Percentiles rank a stretch among this genome's conserved stretches.
Conservation (phyloP, 225 moss, liverwort and hornwort species). For the Ulota crispa region DNA sequence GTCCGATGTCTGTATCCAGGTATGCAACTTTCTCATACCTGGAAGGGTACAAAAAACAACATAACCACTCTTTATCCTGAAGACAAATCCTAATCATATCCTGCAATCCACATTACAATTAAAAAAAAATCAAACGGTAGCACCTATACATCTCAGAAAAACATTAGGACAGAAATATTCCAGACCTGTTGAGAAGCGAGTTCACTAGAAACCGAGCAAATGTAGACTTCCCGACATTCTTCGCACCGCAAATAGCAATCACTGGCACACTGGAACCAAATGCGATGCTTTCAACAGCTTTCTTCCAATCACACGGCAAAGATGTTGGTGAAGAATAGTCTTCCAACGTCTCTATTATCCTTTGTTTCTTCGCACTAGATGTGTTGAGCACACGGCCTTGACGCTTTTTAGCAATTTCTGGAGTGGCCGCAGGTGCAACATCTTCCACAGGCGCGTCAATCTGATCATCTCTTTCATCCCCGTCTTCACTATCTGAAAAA, state of each 20-base stretch:
- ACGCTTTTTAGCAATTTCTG: conserved; percentile 19
- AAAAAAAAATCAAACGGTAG: neutral
- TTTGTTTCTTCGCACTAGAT: conserved; percentile 31
- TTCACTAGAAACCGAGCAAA: conserved; percentile 80
- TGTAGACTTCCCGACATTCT: conserved; percentile 88
- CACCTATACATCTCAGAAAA: neutral
- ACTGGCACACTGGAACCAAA: conserved; percentile 38
- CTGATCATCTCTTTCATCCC: conserved; percentile 29
- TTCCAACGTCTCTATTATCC: conserved; percentile 11
- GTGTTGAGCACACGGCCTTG: conserved; percentile 8
- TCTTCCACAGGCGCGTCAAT: conserved; percentile 50
- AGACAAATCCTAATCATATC: neutral
- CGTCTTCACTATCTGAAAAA: conserved; percentile 37
- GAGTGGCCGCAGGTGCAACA: conserved; percentile 20
- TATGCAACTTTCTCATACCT: conserved; percentile 84
- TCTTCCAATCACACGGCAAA: conserved; percentile 47
- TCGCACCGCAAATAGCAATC: conserved; percentile 76
- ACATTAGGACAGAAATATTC: neutral
- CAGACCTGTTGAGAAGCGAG: conserved; percentile 80
- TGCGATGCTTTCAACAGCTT: conserved; percentile 41
- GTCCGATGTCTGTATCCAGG: conserved; percentile 91
- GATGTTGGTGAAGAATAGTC: conserved; percentile 34
- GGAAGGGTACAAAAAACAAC: conserved; percentile 1
- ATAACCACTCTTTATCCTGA: neutral
- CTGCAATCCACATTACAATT: neutral